These are phyloP conservation scores for Aquanectria penicillioides DNA, from an alignment of 2,329 filamentous ascomycete genomes.

Conservation along the genomic window DNA sequence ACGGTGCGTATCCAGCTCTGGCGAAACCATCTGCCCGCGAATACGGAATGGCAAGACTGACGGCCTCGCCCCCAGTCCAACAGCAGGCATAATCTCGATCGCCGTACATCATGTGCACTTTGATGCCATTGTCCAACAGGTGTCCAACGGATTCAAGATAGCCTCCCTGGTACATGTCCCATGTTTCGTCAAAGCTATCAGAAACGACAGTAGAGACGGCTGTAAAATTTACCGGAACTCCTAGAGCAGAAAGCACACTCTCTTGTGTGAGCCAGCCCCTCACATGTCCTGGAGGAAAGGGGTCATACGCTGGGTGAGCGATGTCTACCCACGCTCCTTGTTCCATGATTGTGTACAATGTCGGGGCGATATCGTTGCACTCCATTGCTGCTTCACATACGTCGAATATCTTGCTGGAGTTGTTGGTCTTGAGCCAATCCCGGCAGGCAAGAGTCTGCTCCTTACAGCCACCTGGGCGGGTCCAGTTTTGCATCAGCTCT, in stretches of 20 bases:
- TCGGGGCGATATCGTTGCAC: constrained; percentile 50
- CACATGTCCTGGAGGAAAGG: constrained; percentile 72
- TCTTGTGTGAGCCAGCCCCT: constrained; percentile 69
- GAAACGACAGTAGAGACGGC: constrained; percentile 53
- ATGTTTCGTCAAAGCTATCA: constrained; percentile 68
- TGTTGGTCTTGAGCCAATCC: constrained; percentile 49
- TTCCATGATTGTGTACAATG: constrained; percentile 60
- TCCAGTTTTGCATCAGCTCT: constrained; percentile 43
- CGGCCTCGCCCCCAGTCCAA: constrained; percentile 76
- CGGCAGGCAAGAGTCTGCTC: constrained; percentile 64
- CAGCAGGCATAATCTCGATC: constrained; percentile 70
- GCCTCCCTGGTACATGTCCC: constrained; percentile 64
- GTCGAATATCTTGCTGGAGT: background rate
- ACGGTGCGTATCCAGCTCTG: constrained; percentile 74
- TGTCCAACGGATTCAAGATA: constrained; percentile 63
- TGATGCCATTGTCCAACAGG: constrained; percentile 70
- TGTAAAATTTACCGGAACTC: constrained; percentile 69
- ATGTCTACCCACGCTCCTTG: constrained; percentile 68
- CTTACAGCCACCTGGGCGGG: constrained; percentile 58
- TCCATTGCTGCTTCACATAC: constrained; percentile 2
- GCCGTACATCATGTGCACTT: constrained; percentile 77
- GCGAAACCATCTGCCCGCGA: constrained; percentile 57
- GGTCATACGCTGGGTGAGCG: constrained; percentile 62
- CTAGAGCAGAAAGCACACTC: constrained; percentile 66
- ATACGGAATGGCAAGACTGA: constrained; percentile 71